Evolutionary conservation across 306 rosid genomes (phyloP).

Genomic region (Biancaea sappan): DNA sequence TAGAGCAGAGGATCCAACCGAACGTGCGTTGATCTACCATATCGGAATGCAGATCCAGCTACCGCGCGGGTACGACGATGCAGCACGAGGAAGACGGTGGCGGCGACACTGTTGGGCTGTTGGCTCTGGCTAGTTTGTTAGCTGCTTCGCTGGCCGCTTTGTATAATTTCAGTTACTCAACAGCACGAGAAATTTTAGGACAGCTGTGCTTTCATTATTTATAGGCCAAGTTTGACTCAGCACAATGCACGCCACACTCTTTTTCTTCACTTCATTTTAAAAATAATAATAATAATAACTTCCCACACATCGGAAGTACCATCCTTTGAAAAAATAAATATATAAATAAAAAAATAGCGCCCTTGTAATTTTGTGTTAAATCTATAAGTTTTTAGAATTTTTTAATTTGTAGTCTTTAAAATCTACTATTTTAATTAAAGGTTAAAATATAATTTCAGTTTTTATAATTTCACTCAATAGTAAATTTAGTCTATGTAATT

Average conservation of each 20-base stretch:
- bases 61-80: conserved; percentile 33
- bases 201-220: conserved; percentile 30
- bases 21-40: conserved; percentile 55
- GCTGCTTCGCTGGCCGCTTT: conserved; percentile 24
- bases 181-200: background rate
- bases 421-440: too few species aligned
- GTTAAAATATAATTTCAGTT: too few species aligned
- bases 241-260: background rate
- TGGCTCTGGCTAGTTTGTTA: conserved; percentile 1
- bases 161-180: conserved; percentile 16
- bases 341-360: too few species aligned
- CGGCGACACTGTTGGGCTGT: conserved; percentile 14
- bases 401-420: too few species aligned
- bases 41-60: conserved; percentile 33
- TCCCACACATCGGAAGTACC: too few species aligned
- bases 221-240: background rate
- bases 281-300: too few species aligned
- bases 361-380: too few species aligned
- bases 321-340: too few species aligned
- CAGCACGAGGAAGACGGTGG: conserved; percentile 11
- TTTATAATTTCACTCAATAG: too few species aligned
- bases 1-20: conserved; percentile 55
- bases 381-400: too few species aligned
- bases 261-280: too few species aligned
- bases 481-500: too few species aligned